Base-by-base conservation (phyloP, 108 stramenopile species). In the Cafeteria roenbergensis region DNA sequence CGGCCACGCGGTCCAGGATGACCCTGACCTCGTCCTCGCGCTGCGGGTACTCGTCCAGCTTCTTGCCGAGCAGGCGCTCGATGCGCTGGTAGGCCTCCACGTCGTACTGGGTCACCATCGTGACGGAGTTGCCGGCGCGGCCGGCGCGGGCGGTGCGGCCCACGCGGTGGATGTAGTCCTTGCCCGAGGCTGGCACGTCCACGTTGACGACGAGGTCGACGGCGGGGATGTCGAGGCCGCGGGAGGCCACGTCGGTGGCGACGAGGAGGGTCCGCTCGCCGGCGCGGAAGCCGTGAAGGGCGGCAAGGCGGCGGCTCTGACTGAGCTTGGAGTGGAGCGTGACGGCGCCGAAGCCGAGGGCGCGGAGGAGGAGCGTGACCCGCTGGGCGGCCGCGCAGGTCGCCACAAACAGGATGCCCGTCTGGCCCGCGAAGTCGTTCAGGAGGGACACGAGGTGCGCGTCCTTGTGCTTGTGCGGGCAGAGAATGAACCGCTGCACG, bases 381-480 rank as follows among this genome's bases (percentile, higher is more conserved):
- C 94, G 71, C 65, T 90, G 88, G 0, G 95, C 95, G 71, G 93
- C 91, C 75, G 92, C 87, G 74, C 95, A 97, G 38, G 98, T 99
- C 14, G 92, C 91, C 29, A 90, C 93, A 71, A 99, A 97, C 0
- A 95, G 88, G 61, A 99, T 69, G 27, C 86, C 89, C 38, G 88
- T 90, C 71, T 94, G 90, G 20, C 95, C 95, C 2, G 90, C 88
- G 70, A 90, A 82, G 74, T 95, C 94, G 72, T 97, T 90, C 62
- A 99, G 84, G 34, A 95, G 59, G 72, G 90, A 95, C 24, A 92
- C 87, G 53, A 99, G 83, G 78, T 99, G 95, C 65, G 85, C 85
- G 78, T 99, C 98, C 88, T 97, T 95, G 86, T 92, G 93, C 76
- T 95, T 95, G 36, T 95, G 95, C n/a, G 97, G 97, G 63, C 94